A percentile compares a stretch with the other conserved stretches of the same genome.
phyloP scores from a whole-genome alignment of 2,329 filamentous ascomycete species.

The Penicillium sp. region DNA sequence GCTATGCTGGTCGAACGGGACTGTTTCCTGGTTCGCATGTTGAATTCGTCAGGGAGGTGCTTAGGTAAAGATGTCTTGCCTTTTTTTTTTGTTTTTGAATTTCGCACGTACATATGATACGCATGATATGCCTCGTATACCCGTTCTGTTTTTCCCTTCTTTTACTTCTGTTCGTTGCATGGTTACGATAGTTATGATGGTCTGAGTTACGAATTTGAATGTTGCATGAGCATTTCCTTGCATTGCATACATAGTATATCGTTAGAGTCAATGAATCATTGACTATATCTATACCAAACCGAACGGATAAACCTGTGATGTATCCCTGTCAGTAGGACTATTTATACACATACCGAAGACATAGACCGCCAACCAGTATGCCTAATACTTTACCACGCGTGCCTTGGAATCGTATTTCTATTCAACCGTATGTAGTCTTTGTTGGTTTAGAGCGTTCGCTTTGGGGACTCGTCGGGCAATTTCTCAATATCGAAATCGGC shows the following conservation, averaged over 20 bases:
- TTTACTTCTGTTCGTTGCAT: neutral
- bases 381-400: neutral
- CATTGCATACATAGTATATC: neutral
- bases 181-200: constrained; percentile 2
- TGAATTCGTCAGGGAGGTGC: constrained; percentile 44
- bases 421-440: neutral
- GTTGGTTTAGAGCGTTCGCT: neutral
- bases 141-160: neutral
- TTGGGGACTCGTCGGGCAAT: neutral
- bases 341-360: neutral
- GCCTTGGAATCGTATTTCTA: neutral
- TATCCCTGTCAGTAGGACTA: neutral
- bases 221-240: neutral
- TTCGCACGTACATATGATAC: neutral
- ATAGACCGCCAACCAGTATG: neutral
- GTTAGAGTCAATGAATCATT: neutral
- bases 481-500: neutral
- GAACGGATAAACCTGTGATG: neutral
- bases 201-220: constrained; percentile 5
- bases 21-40: constrained; percentile 81
- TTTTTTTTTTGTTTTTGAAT: neutral
- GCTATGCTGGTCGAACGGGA: constrained; percentile 75
- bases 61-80: constrained; percentile 11
- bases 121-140: neutral
- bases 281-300: neutral